Evolutionary conservation across 2,329 filamentous ascomycete genomes (phyloP).

Genomic region (Pseudogymnoascus sp.): DNA sequence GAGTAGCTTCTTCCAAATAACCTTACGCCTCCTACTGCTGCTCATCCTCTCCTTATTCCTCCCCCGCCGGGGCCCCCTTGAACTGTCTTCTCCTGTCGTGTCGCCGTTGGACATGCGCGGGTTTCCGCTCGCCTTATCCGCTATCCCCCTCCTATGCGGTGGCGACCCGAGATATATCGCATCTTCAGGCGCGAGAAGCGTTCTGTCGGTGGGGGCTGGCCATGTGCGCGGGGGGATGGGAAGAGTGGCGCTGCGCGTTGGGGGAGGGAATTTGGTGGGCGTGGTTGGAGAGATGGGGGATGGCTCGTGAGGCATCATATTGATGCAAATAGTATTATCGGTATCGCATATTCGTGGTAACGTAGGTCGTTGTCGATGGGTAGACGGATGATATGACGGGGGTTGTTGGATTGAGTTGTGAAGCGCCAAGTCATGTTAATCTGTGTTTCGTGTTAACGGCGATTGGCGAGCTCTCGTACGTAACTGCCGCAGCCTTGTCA

Average conservation of each 20-base stretch:
- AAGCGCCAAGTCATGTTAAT: background rate
- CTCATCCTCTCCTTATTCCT: conserved; percentile 36
- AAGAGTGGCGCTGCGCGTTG: conserved; percentile 21
- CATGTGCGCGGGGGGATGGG: conserved; percentile 10
- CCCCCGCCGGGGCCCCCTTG: conserved; percentile 17
- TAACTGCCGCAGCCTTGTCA: background rate
- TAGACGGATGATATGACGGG: background rate
- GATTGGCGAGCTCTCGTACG: background rate
- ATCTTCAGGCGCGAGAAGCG: conserved; percentile 74
- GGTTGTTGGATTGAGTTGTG: background rate
- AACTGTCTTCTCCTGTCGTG: conserved; percentile 13
- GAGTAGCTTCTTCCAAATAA: conserved; percentile 87
- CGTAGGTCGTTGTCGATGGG: background rate
- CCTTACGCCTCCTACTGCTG: conserved; percentile 52
- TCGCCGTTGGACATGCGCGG: conserved; percentile 25
- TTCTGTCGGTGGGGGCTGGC: conserved; percentile 40
- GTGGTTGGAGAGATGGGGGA: conserved; percentile 7
- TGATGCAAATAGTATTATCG: conserved; percentile 1
- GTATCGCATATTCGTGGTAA: conserved; percentile 1
- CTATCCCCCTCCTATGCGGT: conserved; percentile 40
- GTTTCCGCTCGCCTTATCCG: conserved; percentile 35
- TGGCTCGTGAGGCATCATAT: conserved; percentile 8
- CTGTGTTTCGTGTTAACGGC: background rate
- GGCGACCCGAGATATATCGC: conserved; percentile 61
- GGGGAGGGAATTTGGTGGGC: conserved; percentile 15